Base-by-base conservation (phyloP, 257 asterid species). In the Plectranthus barbatus region DNA sequence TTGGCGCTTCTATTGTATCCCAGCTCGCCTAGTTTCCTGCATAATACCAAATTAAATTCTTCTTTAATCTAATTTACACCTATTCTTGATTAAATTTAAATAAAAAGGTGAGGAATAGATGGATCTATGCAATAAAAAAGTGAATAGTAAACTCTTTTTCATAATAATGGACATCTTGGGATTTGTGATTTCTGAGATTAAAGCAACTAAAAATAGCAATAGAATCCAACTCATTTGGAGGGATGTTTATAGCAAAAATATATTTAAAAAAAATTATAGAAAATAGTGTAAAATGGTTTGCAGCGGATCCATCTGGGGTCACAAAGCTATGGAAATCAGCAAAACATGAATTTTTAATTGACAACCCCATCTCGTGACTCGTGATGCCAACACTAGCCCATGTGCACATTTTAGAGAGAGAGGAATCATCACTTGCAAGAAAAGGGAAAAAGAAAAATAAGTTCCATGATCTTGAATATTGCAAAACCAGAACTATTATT, bases 1-100 rank as follows among this genome's bases (percentile, higher is more conserved):
- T 77, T 77, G 13, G 72, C 77, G 36, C 71, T 78, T 34, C 83
- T 67, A 23, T 58, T 42, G 70, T 62, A 78, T n/a, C 83, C 83
- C 24, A 71, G 17, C 29, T 78, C 80, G 0, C 48, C 75, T 33
- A 78, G 33, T 48, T 64, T 74, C 58, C 83, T 78, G 5, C 14
- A 13, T n/a, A 40, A 5, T 26, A 26, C 31, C 2, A 26, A 26
- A 26, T 26, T 26, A 26, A 26, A 26, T n/a, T n/a, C n/a, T n/a
- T n/a, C n/a, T n/a, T n/a, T n/a, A n/a, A n/a, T n/a, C n/a, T n/a
- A n/a, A n/a, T n/a, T n/a, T n/a, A n/a, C n/a, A n/a, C n/a, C n/a
- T n/a, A n/a, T n/a, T n/a, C n/a, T n/a, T n/a, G n/a, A n/a, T n/a
- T n/a, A n/a, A n/a, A n/a, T n/a, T n/a, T n/a, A n/a, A n/a, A n/a